Percentiles rank a stretch among this genome's conserved stretches.
Evolutionary conservation across 1,284 basidiomycete species (phyloP).

Genomic region (Mixia osmundae): DNA sequence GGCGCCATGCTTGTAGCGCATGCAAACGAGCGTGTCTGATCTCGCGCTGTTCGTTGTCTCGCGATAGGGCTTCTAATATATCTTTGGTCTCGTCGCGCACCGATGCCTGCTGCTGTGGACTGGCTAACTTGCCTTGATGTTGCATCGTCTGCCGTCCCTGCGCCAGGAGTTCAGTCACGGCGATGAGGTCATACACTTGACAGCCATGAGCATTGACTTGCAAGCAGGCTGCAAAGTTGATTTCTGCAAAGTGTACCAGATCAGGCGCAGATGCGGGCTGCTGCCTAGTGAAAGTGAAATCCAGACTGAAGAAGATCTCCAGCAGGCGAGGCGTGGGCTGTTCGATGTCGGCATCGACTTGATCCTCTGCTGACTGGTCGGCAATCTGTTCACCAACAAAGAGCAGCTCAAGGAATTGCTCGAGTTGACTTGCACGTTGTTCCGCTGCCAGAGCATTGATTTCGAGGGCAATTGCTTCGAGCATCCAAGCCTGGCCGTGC

Average conservation of each 20-base stretch:
- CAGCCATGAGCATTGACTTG: slow-evolving; percentile 47
- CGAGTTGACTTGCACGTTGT: slow-evolving; percentile 12
- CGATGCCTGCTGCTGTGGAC: slow-evolving; percentile 38
- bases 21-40: slow-evolving; percentile 43
- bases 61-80: slow-evolving; percentile 52
- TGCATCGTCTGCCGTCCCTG: slow-evolving; percentile 38
- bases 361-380: slow-evolving; percentile 4
- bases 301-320: slow-evolving; percentile 60
- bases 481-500: slow-evolving; percentile 55
- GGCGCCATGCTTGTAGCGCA: slow-evolving; percentile 59
- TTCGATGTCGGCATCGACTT: slow-evolving; percentile 31
- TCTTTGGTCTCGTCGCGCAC: slow-evolving; percentile 46
- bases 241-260: slow-evolving; percentile 23
- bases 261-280: background rate
- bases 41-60: slow-evolving; percentile 66
- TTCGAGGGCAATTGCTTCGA: slow-evolving; percentile 71
- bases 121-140: slow-evolving; percentile 40
- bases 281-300: slow-evolving; percentile 47
- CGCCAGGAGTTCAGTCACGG: slow-evolving; percentile 41
- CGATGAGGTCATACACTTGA: slow-evolving; percentile 51
- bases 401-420: slow-evolving; percentile 18
- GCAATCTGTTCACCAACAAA: background rate
- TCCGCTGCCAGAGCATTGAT: slow-evolving; percentile 60
- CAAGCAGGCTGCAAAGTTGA: slow-evolving; percentile 52
- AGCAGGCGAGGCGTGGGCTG: slow-evolving; percentile 64